phyloP scores from a whole-genome alignment of 2,329 filamentous ascomycete genomes.

The Scopulariopsis brevicaulis region DNA sequence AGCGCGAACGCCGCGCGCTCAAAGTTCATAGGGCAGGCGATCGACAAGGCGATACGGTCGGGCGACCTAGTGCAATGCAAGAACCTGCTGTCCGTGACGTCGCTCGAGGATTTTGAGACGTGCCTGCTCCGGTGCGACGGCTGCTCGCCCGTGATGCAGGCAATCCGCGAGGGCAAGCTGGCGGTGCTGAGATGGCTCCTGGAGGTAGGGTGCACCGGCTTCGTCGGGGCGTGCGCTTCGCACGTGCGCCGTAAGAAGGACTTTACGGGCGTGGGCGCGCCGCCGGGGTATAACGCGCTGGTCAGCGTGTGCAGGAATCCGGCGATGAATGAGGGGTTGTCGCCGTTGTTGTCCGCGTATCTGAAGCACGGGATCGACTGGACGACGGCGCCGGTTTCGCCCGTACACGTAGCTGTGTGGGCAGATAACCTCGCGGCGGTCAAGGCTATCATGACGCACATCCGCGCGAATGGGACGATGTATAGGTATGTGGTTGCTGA shows the following conservation, averaged over 20 bases:
- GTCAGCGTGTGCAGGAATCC: not conserved
- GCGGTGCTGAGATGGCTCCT: not conserved
- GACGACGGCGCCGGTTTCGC: slow-evolving; percentile 1
- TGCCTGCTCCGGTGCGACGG: not conserved
- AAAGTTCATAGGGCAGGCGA: not conserved
- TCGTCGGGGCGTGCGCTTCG: not conserved
- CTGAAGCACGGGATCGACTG: slow-evolving; percentile 1
- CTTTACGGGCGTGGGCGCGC: not conserved
- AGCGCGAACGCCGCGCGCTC: not conserved
- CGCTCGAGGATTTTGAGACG: slow-evolving; percentile 1
- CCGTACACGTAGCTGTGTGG: not conserved
- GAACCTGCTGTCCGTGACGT: not conserved
- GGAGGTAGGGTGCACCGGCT: not conserved
- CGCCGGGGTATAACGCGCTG: slow-evolving; percentile 1
- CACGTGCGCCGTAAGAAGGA: not conserved
- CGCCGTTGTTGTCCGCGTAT: not conserved
- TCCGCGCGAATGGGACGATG: not conserved
- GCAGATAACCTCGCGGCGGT: not conserved
- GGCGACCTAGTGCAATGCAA: not conserved
- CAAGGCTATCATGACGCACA: not conserved
- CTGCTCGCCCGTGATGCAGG: not conserved
- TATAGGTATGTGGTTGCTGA: not conserved
- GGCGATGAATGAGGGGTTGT: not conserved
- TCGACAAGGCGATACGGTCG: not conserved
- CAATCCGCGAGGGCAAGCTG: not conserved